Conservation (phyloP, 2,329 filamentous ascomycete genomes). For the Beauveria brongniartii region DNA sequence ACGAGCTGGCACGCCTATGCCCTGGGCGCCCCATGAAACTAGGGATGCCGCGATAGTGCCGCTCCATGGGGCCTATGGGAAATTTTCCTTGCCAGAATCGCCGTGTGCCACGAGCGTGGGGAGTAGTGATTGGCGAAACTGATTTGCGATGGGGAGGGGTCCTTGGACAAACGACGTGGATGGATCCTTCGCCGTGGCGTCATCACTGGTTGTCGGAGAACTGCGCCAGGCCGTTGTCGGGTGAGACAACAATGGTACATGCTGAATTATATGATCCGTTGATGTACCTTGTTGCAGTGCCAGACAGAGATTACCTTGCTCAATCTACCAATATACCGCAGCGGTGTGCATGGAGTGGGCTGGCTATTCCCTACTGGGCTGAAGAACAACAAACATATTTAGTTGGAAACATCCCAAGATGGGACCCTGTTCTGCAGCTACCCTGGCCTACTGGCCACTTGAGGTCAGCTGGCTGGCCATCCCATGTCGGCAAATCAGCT, state of each 20-base stretch:
- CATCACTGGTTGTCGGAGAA: background rate
- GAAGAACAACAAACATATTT: too few relatives aligned
- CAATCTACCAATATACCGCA: background rate
- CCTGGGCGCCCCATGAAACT: background rate
- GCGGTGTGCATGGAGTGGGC: background rate
- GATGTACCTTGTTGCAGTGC: background rate
- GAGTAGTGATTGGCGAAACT: too few relatives aligned
- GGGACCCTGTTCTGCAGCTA: background rate
- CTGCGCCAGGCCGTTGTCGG: background rate
- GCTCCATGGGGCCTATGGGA: background rate
- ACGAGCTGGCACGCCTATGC: background rate
- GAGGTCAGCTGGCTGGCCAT: background rate
- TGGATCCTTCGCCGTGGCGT: background rate
- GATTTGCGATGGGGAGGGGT: too few relatives aligned
- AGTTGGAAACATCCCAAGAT: too few relatives aligned
- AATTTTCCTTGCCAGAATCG: background rate
- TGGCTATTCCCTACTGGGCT: background rate
- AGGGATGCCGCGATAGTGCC: background rate
- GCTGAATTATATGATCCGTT: background rate
- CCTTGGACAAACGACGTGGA: background rate
- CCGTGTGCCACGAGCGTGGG: too few relatives aligned
- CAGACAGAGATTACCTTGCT: background rate
- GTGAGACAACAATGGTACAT: background rate
- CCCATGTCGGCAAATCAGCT: background rate
- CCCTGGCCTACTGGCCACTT: background rate